These are phyloP conservation scores for Cairneyella variabilis DNA, from an alignment of 495 filamentous ascomycete genomes.

Conservation along the genomic window DNA sequence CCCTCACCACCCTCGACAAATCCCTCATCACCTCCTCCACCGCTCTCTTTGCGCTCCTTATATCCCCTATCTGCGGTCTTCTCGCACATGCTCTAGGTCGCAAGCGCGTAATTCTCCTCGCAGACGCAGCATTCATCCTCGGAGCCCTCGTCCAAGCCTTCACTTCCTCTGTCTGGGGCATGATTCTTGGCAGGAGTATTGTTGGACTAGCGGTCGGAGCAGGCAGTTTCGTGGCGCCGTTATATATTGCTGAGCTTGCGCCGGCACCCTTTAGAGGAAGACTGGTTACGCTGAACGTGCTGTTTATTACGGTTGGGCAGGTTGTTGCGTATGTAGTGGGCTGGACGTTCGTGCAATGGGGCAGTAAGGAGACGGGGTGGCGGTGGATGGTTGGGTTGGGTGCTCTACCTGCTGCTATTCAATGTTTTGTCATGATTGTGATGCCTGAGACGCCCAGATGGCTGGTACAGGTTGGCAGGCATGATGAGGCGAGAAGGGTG, in stretches of 20 bases:
- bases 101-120: slow-evolving; percentile 69
- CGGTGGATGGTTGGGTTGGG: slow-evolving; percentile 89
- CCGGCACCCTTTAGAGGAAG: slow-evolving; percentile 70
- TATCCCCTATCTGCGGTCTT: slow-evolving; percentile 71
- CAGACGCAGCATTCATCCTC: slow-evolving; percentile 72
- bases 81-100: slow-evolving; percentile 74
- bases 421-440: slow-evolving; percentile 57
- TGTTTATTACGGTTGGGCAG: slow-evolving; percentile 85
- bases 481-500: slow-evolving; percentile 55
- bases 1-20: slow-evolving; percentile 72
- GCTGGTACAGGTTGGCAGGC: slow-evolving; percentile 66
- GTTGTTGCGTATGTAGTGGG: slow-evolving; percentile 80
- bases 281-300: slow-evolving; percentile 69
- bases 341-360: slow-evolving; percentile 57
- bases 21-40: slow-evolving; percentile 81
- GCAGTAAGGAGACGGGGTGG: slow-evolving; percentile 58
- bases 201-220: slow-evolving; percentile 81
- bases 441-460: slow-evolving; percentile 88
- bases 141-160: slow-evolving; percentile 71
- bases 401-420: slow-evolving; percentile 68
- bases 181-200: slow-evolving; percentile 76
- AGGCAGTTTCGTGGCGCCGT: slow-evolving; percentile 76
- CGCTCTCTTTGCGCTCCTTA: slow-evolving; percentile 71
- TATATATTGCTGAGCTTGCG: slow-evolving; percentile 84
- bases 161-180: slow-evolving; percentile 56